phyloP scores from a whole-genome alignment of 306 rosid species.

The Corylus americana region DNA sequence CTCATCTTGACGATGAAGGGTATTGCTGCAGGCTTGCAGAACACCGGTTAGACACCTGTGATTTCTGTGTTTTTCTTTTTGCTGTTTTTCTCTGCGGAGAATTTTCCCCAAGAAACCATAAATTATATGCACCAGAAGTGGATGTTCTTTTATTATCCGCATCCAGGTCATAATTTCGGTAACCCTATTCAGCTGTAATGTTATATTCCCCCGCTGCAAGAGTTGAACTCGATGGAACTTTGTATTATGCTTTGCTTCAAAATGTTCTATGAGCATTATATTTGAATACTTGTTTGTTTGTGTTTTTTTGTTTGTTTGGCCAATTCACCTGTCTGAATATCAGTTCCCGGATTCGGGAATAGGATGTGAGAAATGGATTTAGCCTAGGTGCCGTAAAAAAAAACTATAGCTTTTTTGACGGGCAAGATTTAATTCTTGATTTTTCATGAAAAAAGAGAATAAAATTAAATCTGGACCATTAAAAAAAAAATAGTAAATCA shows the following conservation, averaged over 20 bases:
- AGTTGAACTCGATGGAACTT: conserved; percentile 21
- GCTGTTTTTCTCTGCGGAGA: conserved; percentile 13
- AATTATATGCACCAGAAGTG: conserved; percentile 34
- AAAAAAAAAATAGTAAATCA: too few species aligned
- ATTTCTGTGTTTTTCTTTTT: not conserved
- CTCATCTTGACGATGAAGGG: conserved; percentile 99
- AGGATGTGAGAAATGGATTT: not conserved
- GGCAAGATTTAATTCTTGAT: too few species aligned
- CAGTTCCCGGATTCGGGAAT: not conserved
- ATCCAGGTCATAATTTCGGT: conserved; percentile 11
- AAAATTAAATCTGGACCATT: too few species aligned
- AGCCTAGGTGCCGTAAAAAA: too few species aligned
- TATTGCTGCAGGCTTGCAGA: conserved; percentile 97
- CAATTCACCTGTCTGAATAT: not conserved
- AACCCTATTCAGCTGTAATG: conserved; percentile 19
- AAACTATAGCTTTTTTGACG: too few species aligned
- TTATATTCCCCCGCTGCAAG: not conserved
- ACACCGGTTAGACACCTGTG: conserved; percentile 69
- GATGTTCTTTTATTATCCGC: conserved; percentile 32
- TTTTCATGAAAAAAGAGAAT: too few species aligned
- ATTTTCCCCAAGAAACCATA: conserved; percentile 28
- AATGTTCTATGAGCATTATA: not conserved
- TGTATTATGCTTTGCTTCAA: conserved; percentile 23
- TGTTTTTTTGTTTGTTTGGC: not conserved
- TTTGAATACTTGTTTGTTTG: not conserved